A percentile compares a stretch with the other conserved stretches of the same genome.
Evolutionary conservation across 2,329 filamentous ascomycete genomes (phyloP).

Genomic region (Trichothecium roseum): DNA sequence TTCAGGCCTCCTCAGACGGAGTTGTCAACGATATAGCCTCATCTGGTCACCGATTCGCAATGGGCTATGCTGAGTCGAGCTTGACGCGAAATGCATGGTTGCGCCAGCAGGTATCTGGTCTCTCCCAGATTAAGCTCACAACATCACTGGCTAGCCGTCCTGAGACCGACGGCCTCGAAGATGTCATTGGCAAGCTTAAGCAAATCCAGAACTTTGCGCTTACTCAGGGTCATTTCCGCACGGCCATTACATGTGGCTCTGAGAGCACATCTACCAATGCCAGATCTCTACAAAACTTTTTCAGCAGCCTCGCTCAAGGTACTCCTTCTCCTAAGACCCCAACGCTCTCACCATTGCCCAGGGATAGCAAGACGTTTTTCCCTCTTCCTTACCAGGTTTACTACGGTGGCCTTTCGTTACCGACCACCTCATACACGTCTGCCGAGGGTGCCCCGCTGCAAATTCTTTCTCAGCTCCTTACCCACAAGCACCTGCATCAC

Average conservation of each 20-base stretch:
- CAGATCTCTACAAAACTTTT: conserved; percentile 58
- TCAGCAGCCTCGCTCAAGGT: conserved; percentile 26
- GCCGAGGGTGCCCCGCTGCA: conserved; percentile 69
- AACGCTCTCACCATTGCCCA: conserved; percentile 23
- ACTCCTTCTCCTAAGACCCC: conserved; percentile 27
- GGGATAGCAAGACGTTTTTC: conserved; percentile 71
- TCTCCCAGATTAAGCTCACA: conserved; percentile 80
- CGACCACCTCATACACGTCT: conserved; percentile 75
- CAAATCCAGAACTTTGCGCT: conserved; percentile 73
- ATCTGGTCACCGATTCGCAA: conserved; percentile 78
- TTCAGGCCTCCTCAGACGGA: conserved; percentile 80
- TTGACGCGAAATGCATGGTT: conserved; percentile 63
- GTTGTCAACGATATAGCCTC: conserved; percentile 87
- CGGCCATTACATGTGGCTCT: conserved; percentile 75
- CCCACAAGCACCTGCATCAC: conserved; percentile 92
- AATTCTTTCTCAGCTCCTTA: conserved; percentile 82
- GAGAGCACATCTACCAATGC: conserved; percentile 65
- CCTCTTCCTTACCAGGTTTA: conserved; percentile 95
- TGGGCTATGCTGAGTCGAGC: conserved; percentile 71
- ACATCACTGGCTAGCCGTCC: conserved; percentile 66
- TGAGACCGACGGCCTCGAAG: conserved; percentile 57
- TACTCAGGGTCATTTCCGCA: conserved; percentile 57
- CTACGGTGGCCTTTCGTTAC: conserved; percentile 74
- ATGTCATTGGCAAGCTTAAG: conserved; percentile 76
- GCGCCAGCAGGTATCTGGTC: conserved; percentile 77